phyloP scores from a whole-genome alignment of 352 stramenopile genomes.

The Globisporangium sylvaticum region DNA sequence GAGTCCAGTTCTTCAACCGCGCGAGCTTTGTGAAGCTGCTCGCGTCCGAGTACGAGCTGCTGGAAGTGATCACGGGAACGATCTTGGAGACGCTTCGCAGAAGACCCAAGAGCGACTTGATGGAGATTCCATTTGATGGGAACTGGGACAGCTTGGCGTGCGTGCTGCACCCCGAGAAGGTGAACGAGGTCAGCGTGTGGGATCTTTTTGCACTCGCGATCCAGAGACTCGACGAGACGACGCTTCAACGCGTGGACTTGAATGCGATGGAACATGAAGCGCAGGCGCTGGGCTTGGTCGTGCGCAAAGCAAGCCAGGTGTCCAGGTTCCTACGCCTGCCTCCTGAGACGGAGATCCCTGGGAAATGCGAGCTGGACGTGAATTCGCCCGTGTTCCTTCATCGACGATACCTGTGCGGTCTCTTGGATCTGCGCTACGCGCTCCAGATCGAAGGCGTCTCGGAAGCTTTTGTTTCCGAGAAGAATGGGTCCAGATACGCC shows the following conservation, averaged over 20 bases:
- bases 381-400: slow-evolving; percentile 91
- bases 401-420: slow-evolving; percentile 93
- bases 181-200: slow-evolving; percentile 46
- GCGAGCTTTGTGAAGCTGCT: slow-evolving; percentile 92
- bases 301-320: slow-evolving; percentile 31
- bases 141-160: slow-evolving; percentile 42
- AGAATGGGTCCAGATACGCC: slow-evolving; percentile 47
- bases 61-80: slow-evolving; percentile 68
- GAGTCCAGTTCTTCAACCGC: slow-evolving; percentile 99
- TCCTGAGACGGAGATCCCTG: slow-evolving; percentile 52
- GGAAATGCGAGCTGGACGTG: slow-evolving; percentile 68
- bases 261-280: slow-evolving; percentile 40
- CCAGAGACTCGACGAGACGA: slow-evolving; percentile 32
- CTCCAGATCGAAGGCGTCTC: slow-evolving; percentile 96
- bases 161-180: slow-evolving; percentile 32
- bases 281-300: slow-evolving; percentile 26
- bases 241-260: slow-evolving; percentile 50
- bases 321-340: slow-evolving; percentile 57
- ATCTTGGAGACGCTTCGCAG: slow-evolving; percentile 68
- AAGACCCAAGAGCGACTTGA: slow-evolving; percentile 38
- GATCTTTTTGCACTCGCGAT: slow-evolving; percentile 68
- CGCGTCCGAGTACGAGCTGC: slow-evolving; percentile 64
- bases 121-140: slow-evolving; percentile 44
- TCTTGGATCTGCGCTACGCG: slow-evolving; percentile 97
- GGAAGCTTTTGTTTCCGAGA: slow-evolving; percentile 82